Base-by-base conservation (phyloP, 2,329 filamentous ascomycete genomes). In the Colletotrichum phormii region DNA sequence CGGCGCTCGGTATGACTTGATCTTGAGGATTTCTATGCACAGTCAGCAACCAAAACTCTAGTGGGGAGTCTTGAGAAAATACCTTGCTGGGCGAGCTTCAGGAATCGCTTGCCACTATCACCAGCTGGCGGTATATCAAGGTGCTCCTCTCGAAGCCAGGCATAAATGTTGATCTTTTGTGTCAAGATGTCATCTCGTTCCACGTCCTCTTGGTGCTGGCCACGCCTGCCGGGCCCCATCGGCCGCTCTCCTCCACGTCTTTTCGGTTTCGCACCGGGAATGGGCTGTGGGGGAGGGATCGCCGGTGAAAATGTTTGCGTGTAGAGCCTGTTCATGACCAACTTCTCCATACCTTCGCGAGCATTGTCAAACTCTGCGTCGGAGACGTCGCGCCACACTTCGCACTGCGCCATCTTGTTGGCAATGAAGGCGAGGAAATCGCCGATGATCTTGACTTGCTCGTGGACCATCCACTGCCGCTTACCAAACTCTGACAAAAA, bases 401-500 rank as follows among this genome's bases (percentile, higher is more conserved):
- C 97, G 79, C 97, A 99, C 75, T 95, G 90, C 15, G 93, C 95
- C 97, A 99, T 99, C 85, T 98, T 98, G 84, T 98, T 98, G 66
- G 94, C 94, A 75, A 99, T 99, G 79, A 99, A 99, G 57, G 95
- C 92, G 60, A 99, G 86, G 77, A 99, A 99, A 81, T 99, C 97
- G 76, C 94, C 91, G 74, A 99, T 98, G 75, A 99, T 98, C 84
- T 99, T 99, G 80, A 98, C 97, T 82, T 99, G 97, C 84, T 99
- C 97, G 81, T 99, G 97, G 7, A 98, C 97, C 94, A 98, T 97
- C 97, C 97, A 99, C 82, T 98, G 97, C 77, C 95, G 94, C 85
- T 98, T 99, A 46, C 92, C 94, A 83, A 99, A 99, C 81, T 99
- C 97, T 61, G 91, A 91, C 35, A 99, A 85, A 78, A 99, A 99